Evolutionary conservation across 495 filamentous ascomycete species (phyloP), one percentile per base, ranked within the genome.

Genomic region (Cetradonia linearis): DNA sequence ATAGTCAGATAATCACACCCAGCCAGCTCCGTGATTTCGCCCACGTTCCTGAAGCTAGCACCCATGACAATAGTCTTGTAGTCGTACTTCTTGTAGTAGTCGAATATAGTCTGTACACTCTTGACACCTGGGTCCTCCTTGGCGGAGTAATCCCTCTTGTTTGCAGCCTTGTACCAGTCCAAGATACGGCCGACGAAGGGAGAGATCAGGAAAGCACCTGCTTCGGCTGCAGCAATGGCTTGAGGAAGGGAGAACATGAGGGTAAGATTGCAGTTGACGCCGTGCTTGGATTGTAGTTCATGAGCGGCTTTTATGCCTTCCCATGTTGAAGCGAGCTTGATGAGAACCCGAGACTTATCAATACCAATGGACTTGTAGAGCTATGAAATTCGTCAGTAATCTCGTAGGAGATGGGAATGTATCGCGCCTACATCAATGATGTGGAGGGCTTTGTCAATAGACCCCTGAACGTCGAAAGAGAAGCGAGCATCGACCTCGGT

Each of bases 21-120:
- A 72, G 90, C 90, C 37, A 99, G 80, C 82, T 99, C 94, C 48
- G 87, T 96, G 76, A 99, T 95, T 79, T 99, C 93, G 64, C 93
- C 93, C 57, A 77, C 75, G 78, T 87, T 96, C 68, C 93, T 81
- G 88, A 99, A 99, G 16, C 91, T 96, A 64, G 93, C 93, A 70
- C 93, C 93, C 93, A 99, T 99, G 72, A 99, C 93, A 69, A 95
- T 95, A 73, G 93, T 98, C 67, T 93, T 91, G 84, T 99, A 96
- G 70, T 87, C 90, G 75, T 80, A 86, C 81, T 96, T 99, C 89
- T 99, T 99, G 85, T 99, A 99, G 87, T 99, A 99, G 81, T 99
- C 95, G 86, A 87, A 99, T 81, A 99, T 99, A 72, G 67, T 69
- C 83, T 96, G 82, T 68, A 99, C 94, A 67, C 86, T 90, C 80